phyloP scores from a whole-genome alignment of 192 early-diverging fungal genomes.

The Coemansia sp. region DNA sequence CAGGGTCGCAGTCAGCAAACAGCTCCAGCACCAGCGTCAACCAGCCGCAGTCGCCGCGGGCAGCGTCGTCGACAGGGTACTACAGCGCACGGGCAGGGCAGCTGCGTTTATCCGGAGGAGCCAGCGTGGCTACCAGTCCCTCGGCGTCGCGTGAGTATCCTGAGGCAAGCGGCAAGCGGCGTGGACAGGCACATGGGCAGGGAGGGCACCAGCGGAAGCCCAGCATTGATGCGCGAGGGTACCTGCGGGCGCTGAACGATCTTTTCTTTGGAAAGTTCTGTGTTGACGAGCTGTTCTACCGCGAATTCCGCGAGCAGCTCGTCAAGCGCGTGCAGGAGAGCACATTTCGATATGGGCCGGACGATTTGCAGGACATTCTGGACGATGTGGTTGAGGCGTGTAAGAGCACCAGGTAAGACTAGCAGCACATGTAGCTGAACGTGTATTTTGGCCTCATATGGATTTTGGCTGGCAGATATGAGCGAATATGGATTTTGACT shows the following conservation, averaged over 20 bases:
- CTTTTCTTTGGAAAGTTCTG: slow-evolving; percentile 55
- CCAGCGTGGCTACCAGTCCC: not conserved
- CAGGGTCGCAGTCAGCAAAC: slow-evolving; percentile 31
- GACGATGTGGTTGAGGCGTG: slow-evolving; percentile 46
- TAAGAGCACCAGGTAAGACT: slow-evolving; percentile 49
- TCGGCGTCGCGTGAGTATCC: slow-evolving; percentile 5
- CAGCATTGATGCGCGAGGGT: slow-evolving; percentile 44
- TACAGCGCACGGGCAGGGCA: slow-evolving; percentile 17
- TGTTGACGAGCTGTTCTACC: slow-evolving; percentile 54
- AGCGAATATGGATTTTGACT: too few species aligned
- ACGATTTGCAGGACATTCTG: slow-evolving; percentile 45
- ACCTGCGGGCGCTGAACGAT: slow-evolving; percentile 50
- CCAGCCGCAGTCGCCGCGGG: slow-evolving; percentile 28
- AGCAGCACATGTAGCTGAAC: too few species aligned
- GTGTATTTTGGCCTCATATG: too few species aligned
- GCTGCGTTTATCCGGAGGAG: slow-evolving; percentile 15
- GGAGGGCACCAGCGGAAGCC: slow-evolving; percentile 33
- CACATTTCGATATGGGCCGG: slow-evolving; percentile 43
- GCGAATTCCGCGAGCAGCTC: slow-evolving; percentile 52
- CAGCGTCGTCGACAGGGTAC: slow-evolving; percentile 22
- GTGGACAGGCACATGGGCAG: slow-evolving; percentile 3
- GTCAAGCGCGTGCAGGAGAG: slow-evolving; percentile 51
- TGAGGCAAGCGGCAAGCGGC: slow-evolving; percentile 13
- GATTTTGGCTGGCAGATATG: too few species aligned
- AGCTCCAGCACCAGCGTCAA: slow-evolving; percentile 36